These are phyloP conservation scores for Didymella arachidicola DNA, from an alignment of 2,329 filamentous ascomycete species.

Conservation along the genomic window DNA sequence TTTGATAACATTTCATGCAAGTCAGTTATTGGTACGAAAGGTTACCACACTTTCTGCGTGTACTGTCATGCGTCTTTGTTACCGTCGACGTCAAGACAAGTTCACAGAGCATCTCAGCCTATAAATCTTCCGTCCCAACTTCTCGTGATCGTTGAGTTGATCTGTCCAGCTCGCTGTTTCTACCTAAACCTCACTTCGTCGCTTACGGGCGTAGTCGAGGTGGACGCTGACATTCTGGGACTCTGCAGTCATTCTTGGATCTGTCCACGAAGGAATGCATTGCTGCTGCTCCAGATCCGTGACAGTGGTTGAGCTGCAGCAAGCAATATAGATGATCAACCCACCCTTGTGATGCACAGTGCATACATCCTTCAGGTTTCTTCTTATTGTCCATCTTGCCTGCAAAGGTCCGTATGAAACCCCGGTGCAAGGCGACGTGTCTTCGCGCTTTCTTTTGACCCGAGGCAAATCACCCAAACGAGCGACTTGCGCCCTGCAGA, in stretches of 20 bases:
- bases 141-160: not conserved
- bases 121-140: not conserved
- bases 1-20: not conserved
- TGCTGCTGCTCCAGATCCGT: constrained; percentile 1
- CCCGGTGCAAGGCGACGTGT: constrained; percentile 13
- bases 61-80: not conserved
- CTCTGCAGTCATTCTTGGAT: not conserved
- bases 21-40: not conserved
- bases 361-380: not conserved
- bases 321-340: constrained; percentile 2
- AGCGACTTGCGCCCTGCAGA: constrained; percentile 1
- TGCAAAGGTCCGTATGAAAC: not conserved
- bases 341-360: constrained; percentile 2
- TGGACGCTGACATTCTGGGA: not conserved
- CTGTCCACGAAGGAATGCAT: not conserved
- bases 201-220: not conserved
- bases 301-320: not conserved
- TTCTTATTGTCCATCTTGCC: not conserved
- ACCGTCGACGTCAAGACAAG: not conserved
- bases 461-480: not conserved
- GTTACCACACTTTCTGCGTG: not conserved
- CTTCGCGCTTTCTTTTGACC: constrained; percentile 5
- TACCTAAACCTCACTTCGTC: not conserved
- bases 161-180: not conserved
- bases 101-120: not conserved